Conservation (phyloP, 306 rosid species). For the Glycyrrhiza uralensis region DNA sequence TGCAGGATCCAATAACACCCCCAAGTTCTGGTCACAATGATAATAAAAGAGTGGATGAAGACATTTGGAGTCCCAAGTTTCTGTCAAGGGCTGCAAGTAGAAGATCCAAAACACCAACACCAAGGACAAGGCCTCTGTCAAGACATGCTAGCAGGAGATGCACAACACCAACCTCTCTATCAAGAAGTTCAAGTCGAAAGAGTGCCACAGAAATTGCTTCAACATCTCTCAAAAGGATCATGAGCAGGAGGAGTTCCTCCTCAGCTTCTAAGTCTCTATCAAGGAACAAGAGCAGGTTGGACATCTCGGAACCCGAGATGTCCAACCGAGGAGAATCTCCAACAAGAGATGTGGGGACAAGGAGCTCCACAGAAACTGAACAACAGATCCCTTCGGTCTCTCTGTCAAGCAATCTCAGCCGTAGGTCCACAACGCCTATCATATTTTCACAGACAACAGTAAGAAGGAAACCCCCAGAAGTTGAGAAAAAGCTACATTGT, state of each 20-base stretch:
- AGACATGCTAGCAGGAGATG: constrained; percentile 36
- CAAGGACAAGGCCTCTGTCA: constrained; percentile 35
- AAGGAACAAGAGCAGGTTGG: constrained; percentile 25
- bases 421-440: constrained; percentile 60
- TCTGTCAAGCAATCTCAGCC: constrained; percentile 42
- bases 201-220: constrained; percentile 24
- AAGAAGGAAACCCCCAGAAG: constrained; percentile 56
- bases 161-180: constrained; percentile 34
- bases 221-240: constrained; percentile 30
- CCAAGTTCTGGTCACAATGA: constrained; percentile 9
- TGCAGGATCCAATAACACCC: constrained; percentile 29
- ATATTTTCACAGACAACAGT: constrained; percentile 72
- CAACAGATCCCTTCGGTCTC: constrained; percentile 18
- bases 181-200: constrained; percentile 26
- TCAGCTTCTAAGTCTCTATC: constrained; percentile 27
- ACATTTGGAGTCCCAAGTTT: constrained; percentile 31
- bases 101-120: constrained; percentile 71
- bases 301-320: constrained; percentile 40
- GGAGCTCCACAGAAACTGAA: constrained; percentile 5
- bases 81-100: constrained; percentile 37
- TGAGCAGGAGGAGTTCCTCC: constrained; percentile 32
- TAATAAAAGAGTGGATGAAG: constrained; percentile 48
- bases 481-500: constrained; percentile 62
- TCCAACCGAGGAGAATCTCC: neutral
- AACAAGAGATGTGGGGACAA: neutral